Evolutionary conservation across 306 rosid species (phyloP), one percentile per base, ranked within the genome.

Genomic region (Sicyos edulis): DNA sequence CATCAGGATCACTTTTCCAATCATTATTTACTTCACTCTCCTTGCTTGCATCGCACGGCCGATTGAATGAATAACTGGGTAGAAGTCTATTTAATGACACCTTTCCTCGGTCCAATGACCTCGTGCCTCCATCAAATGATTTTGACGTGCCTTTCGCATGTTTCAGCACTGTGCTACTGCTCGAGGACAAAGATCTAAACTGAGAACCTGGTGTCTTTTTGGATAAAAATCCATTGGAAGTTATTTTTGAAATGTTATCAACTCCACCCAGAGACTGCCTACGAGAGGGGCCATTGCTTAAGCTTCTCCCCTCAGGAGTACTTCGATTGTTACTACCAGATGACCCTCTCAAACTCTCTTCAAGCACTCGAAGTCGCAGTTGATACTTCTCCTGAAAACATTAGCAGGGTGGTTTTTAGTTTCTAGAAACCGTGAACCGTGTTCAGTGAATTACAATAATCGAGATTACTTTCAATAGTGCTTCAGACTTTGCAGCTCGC

Each of bases 191-290:
- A 19, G 97, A 81, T 78, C 97, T 88, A 73, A 79, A 22, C 77
- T 86, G 95, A 78, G 76, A 86, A 37, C 91, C 79, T 55, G 97
- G 85, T 47, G 95, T 75, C 83, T 84, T 91, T 86, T 95, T 95
- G 42, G 96, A 70, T 67, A 88, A 77, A 84, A 86, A 86, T 72
- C 99, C 99, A 83, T 95, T 91, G 71, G 95, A 85, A 53, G 91
- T 81, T 76, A 85, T 71, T 74, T 86, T 95, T 5, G 97, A 81
- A 49, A 84, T 76, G 71, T 81, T 95, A 84, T 95, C 99, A 78
- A 90, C 91, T 79, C 99, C 99, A 75, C 99, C 96, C 11, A 95
- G 81, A 73, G 99, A 95, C 82, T 89, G 99, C 61, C 99, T 91
- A 45, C 99, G 95, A 80, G 99, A 93, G 77, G 91, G 85, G 50